A percentile compares a stretch with the other conserved stretches of the same genome.
Evolutionary conservation across 768 basidiomycete species (phyloP).

Genomic region (Sporobolomyces phaffii): DNA sequence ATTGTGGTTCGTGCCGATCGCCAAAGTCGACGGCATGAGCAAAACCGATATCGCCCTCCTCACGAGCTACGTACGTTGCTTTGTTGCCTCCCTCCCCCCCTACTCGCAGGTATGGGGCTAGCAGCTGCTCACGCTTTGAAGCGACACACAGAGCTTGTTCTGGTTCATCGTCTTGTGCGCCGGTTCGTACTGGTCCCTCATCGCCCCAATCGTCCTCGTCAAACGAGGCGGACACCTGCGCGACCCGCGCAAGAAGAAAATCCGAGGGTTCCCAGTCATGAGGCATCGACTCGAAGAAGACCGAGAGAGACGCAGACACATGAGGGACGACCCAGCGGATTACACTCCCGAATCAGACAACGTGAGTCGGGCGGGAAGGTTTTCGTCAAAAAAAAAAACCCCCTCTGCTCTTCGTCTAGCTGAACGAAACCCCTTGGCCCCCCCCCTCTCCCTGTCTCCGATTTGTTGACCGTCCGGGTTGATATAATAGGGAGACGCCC

Average conservation of each 20-base stretch:
- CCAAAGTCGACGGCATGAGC: neutral
- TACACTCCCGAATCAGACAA: conserved; percentile 8
- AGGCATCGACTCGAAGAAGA: neutral
- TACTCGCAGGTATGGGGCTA: no score
- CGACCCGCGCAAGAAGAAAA: conserved; percentile 24
- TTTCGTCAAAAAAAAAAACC: no score
- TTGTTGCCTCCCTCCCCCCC: no score
- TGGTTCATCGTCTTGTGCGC: conserved; percentile 26
- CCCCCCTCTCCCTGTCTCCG: neutral
- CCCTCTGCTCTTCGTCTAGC: no score
- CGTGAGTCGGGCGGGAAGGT: no score
- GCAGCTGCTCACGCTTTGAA: neutral
- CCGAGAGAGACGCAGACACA: neutral
- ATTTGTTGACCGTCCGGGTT: neutral
- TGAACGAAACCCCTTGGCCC: no score
- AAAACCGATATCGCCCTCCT: neutral
- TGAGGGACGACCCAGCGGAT: conserved; percentile 7
- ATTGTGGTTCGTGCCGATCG: conserved; percentile 20
- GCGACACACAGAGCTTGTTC: conserved; percentile 6
- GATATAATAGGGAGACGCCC: neutral
- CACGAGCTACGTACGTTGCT: conserved; percentile 9
- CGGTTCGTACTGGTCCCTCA: conserved; percentile 32
- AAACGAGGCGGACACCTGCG: conserved; percentile 22
- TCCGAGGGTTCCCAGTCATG: neutral
- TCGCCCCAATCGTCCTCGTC: conserved; percentile 21